phyloP scores from a whole-genome alignment of 202 grass and related monocot species.

The Carex arenaria region DNA sequence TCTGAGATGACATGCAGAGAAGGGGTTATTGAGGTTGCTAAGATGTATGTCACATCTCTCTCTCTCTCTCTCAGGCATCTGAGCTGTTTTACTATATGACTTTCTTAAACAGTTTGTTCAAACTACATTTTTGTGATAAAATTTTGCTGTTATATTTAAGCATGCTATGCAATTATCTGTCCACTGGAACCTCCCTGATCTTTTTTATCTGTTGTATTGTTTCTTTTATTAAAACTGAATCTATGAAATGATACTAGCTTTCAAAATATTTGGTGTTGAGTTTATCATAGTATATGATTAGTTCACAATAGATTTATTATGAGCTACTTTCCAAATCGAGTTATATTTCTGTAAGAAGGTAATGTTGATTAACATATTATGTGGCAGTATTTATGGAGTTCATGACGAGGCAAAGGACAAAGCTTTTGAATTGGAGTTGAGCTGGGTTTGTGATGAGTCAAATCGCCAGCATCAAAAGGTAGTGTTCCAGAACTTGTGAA shows the following conservation, averaged over 20 bases:
- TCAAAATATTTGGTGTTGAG: neutral
- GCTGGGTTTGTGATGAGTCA: constrained; percentile 85
- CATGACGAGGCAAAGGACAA: constrained; percentile 92
- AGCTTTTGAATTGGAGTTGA: constrained; percentile 81
- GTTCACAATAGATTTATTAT: neutral
- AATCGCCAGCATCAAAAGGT: constrained; percentile 86
- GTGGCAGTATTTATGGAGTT: constrained; percentile 68
- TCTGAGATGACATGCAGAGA: constrained; percentile 90
- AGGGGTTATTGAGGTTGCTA: constrained; percentile 95
- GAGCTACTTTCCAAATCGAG: neutral
- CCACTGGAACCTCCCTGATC: neutral
- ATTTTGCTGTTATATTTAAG: neutral
- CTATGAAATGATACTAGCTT: neutral
- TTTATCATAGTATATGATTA: neutral
- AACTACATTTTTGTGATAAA: neutral
- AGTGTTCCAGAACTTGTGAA: neutral
- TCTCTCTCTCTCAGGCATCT: neutral
- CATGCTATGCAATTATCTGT: neutral
- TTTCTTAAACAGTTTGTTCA: neutral
- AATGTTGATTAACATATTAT: neutral
- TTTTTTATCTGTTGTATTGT: neutral
- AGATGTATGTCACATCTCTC: constrained; percentile 50
- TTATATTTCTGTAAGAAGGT: neutral
- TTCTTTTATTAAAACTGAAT: neutral
- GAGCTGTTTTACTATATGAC: neutral